Evolutionary conservation across 331 rosid genomes (phyloP).

Genomic region (Malus hybrid): DNA sequence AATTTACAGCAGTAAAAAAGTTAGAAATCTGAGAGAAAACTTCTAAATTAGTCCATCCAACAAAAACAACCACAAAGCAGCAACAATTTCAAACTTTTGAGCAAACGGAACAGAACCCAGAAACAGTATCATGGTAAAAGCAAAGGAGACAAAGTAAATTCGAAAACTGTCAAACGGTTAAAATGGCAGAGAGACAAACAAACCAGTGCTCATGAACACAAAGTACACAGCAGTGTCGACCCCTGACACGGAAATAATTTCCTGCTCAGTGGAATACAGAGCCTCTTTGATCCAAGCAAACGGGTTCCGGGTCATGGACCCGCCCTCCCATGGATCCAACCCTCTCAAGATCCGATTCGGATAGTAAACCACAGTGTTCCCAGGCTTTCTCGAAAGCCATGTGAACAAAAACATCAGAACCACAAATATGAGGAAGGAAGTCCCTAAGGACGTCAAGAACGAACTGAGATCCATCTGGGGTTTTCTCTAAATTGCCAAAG

Average conservation of each 20-base stretch:
- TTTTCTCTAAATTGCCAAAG: constrained; percentile 1
- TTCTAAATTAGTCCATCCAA: background rate
- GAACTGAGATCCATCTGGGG: constrained; percentile 72
- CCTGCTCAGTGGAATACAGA: constrained; percentile 55
- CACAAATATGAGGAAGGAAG: constrained; percentile 68
- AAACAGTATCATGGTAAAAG: background rate
- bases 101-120: background rate
- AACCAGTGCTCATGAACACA: constrained; percentile 78
- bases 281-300: constrained; percentile 82
- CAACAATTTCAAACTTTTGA: background rate
- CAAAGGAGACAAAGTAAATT: background rate
- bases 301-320: constrained; percentile 49
- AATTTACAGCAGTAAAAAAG: background rate
- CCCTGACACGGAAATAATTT: constrained; percentile 64
- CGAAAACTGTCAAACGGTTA: background rate
- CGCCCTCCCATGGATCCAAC: constrained; percentile 47
- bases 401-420: constrained; percentile 63
- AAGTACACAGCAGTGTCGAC: constrained; percentile 91
- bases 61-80: background rate
- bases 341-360: constrained; percentile 84
- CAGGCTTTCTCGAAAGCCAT: constrained; percentile 51
- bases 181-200: background rate
- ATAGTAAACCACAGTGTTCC: constrained; percentile 70
- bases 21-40: background rate
- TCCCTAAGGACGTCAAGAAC: constrained; percentile 77